These are phyloP conservation scores for Zygotorulaspora florentina DNA, from an alignment of 805 yeast species.

Conservation along the genomic window DNA sequence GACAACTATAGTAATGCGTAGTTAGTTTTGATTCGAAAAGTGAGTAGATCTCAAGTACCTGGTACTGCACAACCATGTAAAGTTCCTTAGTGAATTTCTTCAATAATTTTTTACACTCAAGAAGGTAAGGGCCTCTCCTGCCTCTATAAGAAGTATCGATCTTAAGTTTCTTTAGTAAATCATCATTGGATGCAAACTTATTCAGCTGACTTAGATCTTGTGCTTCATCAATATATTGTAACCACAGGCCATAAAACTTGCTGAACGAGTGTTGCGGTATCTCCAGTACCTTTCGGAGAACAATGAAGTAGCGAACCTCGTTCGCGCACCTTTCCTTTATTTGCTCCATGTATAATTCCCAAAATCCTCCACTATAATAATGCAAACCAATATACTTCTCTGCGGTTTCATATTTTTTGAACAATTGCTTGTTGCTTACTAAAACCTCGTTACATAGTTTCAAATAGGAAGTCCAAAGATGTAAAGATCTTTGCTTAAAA, in stretches of 20 bases:
- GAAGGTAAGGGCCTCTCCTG: conserved; percentile 35
- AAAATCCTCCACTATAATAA: conserved; percentile 34
- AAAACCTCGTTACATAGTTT: conserved; percentile 30
- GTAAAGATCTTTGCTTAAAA: conserved; percentile 30
- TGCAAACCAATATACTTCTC: conserved; percentile 33
- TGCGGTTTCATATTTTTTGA: conserved; percentile 31
- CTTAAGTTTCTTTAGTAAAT: conserved; percentile 24
- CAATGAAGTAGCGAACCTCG: conserved; percentile 21
- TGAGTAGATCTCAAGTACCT: conserved; percentile 28
- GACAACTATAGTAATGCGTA: conserved; percentile 27
- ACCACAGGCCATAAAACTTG: conserved; percentile 32
- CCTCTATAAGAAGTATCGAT: conserved; percentile 20
- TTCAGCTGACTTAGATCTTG: conserved; percentile 27
- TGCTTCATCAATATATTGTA: conserved; percentile 27
- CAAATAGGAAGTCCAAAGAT: conserved; percentile 33
- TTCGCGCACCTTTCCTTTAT: conserved; percentile 22
- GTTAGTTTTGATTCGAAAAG: conserved; percentile 31
- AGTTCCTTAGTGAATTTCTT: conserved; percentile 29
- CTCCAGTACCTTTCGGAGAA: conserved; percentile 31
- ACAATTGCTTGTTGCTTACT: conserved; percentile 20
- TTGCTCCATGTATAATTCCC: conserved; percentile 34
- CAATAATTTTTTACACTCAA: conserved; percentile 31
- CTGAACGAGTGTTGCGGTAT: conserved; percentile 32
- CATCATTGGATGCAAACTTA: conserved; percentile 24
- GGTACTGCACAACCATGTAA: conserved; percentile 31